These are phyloP conservation scores for Astragalus glycyphyllos DNA, from an alignment of 306 rosid species.

Conservation along the genomic window DNA sequence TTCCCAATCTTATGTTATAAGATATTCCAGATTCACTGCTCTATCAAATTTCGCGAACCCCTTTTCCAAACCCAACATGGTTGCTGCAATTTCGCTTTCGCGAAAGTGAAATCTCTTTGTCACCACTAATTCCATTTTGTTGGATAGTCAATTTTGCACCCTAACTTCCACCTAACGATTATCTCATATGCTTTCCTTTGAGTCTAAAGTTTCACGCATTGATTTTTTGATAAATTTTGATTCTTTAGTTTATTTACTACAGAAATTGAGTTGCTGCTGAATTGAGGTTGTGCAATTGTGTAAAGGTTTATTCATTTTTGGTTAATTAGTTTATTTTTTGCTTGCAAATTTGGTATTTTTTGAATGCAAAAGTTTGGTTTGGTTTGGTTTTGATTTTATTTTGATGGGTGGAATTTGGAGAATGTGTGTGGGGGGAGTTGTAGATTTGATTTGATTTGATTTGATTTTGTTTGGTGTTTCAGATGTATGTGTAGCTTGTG, in stretches of 20 bases:
- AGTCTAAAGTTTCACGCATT: constrained; percentile 66
- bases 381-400: constrained; percentile 41
- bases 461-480: constrained; percentile 42
- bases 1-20: constrained; percentile 12
- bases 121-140: constrained; percentile 47
- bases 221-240: constrained; percentile 24
- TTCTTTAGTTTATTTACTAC: background rate
- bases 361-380: constrained; percentile 31
- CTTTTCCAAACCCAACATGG: constrained; percentile 40
- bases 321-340: constrained; percentile 19
- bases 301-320: constrained; percentile 24
- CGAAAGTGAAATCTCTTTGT: constrained; percentile 5
- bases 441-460: constrained; percentile 1
- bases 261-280: constrained; percentile 32
- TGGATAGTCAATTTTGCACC: constrained; percentile 66
- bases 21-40: constrained; percentile 35
- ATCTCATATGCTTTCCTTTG: constrained; percentile 61
- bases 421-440: constrained; percentile 42
- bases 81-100: constrained; percentile 61
- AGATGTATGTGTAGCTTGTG: constrained; percentile 42
- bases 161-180: constrained; percentile 57
- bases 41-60: constrained; percentile 38
- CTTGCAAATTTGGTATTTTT: constrained; percentile 34
- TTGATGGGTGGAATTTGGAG: constrained; percentile 42
- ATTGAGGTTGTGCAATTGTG: constrained; percentile 42